A percentile compares a stretch with the other conserved stretches of the same genome.
These are phyloP conservation scores for Penicillium silybi DNA, from an alignment of 495 filamentous ascomycete genomes.

Conservation along the genomic window DNA sequence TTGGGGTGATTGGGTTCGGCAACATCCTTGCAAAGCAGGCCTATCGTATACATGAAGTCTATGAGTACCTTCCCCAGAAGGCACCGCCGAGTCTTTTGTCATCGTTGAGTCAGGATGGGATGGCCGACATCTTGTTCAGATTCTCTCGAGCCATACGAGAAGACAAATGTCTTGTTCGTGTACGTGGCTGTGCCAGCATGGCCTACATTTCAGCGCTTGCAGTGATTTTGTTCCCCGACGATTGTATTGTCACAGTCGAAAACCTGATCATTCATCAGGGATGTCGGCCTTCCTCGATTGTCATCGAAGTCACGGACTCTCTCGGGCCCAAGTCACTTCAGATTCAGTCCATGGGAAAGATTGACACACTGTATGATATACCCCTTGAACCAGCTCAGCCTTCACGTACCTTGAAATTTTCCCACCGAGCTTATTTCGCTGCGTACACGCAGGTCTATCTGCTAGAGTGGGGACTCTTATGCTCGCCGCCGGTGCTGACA, in stretches of 20 bases:
- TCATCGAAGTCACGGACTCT: background rate
- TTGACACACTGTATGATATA: background rate
- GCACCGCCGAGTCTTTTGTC: background rate
- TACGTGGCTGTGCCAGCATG: background rate
- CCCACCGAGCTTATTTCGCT: background rate
- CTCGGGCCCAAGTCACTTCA: background rate
- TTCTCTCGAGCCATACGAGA: background rate
- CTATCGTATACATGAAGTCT: background rate
- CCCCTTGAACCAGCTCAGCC: background rate
- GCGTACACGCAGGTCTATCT: background rate
- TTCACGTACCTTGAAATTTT: background rate
- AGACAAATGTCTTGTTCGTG: background rate
- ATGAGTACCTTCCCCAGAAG: background rate
- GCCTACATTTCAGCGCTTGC: background rate
- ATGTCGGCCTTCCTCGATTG: background rate
- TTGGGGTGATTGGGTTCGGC: background rate
- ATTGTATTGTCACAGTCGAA: background rate
- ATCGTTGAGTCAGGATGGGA: background rate
- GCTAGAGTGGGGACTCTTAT: background rate
- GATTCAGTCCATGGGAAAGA: background rate
- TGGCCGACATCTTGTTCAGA: background rate
- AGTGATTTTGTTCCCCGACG: background rate
- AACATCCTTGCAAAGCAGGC: background rate
- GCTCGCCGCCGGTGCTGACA: background rate
- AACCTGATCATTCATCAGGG: constrained; percentile 1